phyloP scores from a whole-genome alignment of 139 green algal genomes.

The Dunaliella primolecta region DNA sequence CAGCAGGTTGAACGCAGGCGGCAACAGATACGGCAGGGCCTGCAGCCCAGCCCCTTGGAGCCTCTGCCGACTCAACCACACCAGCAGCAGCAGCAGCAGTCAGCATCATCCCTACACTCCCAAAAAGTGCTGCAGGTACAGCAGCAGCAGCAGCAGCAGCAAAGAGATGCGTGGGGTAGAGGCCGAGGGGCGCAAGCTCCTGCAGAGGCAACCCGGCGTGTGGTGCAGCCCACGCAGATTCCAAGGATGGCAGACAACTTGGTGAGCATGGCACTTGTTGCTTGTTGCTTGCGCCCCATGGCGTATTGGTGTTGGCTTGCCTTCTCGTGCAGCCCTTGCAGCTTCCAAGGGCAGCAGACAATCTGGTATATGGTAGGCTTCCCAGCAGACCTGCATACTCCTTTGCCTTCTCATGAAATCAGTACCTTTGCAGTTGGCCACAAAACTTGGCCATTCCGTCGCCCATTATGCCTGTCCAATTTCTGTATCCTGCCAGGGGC shows the following conservation, averaged over 20 bases:
- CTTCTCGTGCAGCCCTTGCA: background rate
- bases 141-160: conserved; percentile 14
- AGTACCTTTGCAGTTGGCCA: background rate
- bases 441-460: too few species aligned
- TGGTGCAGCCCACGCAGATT: conserved; percentile 7
- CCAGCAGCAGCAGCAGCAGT: background rate
- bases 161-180: background rate
- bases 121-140: conserved; percentile 3
- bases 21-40: background rate
- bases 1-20: background rate
- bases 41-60: background rate
- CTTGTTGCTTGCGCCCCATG: background rate
- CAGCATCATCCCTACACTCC: background rate
- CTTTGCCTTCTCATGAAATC: background rate
- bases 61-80: background rate
- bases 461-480: too few species aligned
- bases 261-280: background rate
- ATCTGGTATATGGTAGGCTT: background rate
- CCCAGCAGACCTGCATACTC: background rate
- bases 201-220: background rate
- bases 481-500: too few species aligned
- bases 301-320: background rate
- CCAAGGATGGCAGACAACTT: conserved; percentile 39
- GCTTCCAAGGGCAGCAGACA: background rate
- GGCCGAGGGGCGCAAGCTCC: too few species aligned